Percentiles rank a stretch among this genome's conserved stretches.
Conservation (phyloP, 2,329 filamentous ascomycete species). For the Phialemonium atrogriseum region DNA sequence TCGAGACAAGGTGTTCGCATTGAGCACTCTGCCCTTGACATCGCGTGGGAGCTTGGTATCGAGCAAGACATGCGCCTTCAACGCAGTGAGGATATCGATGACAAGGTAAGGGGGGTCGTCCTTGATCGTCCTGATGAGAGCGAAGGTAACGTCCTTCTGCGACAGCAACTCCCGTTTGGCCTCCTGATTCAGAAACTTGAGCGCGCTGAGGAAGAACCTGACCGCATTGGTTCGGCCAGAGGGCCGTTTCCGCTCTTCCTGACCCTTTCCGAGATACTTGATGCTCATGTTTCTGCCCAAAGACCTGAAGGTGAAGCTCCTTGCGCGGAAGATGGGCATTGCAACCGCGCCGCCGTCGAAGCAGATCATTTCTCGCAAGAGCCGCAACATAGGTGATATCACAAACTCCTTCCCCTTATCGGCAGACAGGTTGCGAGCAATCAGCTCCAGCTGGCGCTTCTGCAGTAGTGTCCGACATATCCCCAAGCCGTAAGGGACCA, state of each 20-base stretch:
- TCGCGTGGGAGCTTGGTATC: constrained; percentile 67
- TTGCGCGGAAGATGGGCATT: constrained; percentile 65
- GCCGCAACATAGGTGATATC: constrained; percentile 77
- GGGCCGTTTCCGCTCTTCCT: constrained; percentile 60
- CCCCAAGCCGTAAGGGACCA: constrained; percentile 65
- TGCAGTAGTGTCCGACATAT: constrained; percentile 78
- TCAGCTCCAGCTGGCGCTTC: constrained; percentile 69
- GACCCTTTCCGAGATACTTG: constrained; percentile 46
- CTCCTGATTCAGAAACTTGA: constrained; percentile 69
- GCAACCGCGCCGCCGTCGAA: constrained; percentile 82
- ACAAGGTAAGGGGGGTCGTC: constrained; percentile 72
- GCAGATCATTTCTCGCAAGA: constrained; percentile 76
- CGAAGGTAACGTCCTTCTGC: constrained; percentile 61
- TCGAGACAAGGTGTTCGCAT: constrained; percentile 62
- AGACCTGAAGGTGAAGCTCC: constrained; percentile 71
- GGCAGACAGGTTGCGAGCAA: constrained; percentile 70
- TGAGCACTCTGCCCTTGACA: constrained; percentile 68
- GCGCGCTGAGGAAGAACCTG: constrained; percentile 68
- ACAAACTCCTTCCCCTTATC: constrained; percentile 79
- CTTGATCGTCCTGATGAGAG: constrained; percentile 67
- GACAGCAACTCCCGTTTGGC: constrained; percentile 78
- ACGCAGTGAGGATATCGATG: constrained; percentile 61
- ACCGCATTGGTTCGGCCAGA: constrained; percentile 79
- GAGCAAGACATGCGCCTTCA: constrained; percentile 64
- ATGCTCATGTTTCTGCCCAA: constrained; percentile 74